phyloP scores from a whole-genome alignment of 2,329 filamentous ascomycete genomes.

The Fusarium xyrophilum region DNA sequence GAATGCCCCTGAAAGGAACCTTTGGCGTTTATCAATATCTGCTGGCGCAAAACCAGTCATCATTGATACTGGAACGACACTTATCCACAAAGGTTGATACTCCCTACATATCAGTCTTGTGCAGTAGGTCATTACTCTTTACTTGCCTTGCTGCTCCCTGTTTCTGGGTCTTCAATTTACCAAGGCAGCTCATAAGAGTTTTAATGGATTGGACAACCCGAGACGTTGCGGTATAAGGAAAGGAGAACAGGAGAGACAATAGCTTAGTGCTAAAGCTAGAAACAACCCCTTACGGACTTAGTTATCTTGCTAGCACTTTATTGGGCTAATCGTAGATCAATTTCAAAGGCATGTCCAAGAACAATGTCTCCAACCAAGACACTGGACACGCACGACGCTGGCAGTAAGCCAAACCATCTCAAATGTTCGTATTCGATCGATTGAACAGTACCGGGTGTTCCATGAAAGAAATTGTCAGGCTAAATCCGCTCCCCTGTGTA shows the following conservation, averaged over 20 bases:
- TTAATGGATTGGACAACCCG: neutral
- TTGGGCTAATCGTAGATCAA: neutral
- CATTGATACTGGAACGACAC: no score
- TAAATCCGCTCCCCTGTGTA: neutral
- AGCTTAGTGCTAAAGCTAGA: fast-evolving
- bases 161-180: neutral
- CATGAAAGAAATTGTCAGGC: fast-evolving
- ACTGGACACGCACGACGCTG: neutral
- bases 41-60: neutral
- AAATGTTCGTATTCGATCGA: neutral
- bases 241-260: fast-evolving
- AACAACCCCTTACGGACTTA: no score
- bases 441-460: neutral
- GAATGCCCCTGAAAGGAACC: neutral
- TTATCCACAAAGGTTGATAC: no score
- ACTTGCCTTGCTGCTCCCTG: neutral
- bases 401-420: no score
- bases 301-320: no score
- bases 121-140: neutral
- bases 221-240: neutral
- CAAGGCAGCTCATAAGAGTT: no score
- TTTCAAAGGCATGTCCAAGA: neutral
- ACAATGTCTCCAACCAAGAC: neutral
- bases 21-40: neutral
- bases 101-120: neutral